These are phyloP conservation scores for Flaveria robusta DNA, from an alignment of 129 eudicot species.

Conservation along the genomic window DNA sequence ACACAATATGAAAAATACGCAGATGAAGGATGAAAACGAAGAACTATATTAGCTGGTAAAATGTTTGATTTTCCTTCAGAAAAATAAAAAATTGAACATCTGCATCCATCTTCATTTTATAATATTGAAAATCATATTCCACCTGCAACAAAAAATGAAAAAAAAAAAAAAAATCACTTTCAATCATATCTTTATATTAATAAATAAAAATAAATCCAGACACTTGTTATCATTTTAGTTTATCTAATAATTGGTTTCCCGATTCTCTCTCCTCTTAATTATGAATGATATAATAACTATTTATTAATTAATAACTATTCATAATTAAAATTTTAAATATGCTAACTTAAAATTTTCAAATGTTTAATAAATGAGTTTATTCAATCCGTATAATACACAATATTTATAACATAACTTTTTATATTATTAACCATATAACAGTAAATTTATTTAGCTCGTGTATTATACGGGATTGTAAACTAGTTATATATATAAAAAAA, in stretches of 20 bases:
- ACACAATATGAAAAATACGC: neutral
- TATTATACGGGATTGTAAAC: too few relatives aligned
- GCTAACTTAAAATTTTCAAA: too few relatives aligned
- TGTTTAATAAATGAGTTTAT: too few relatives aligned
- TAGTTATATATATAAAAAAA: too few relatives aligned
- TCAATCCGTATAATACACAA: too few relatives aligned
- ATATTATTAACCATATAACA: too few relatives aligned
- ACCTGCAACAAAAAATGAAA: conserved; percentile 50
- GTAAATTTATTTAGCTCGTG: too few relatives aligned
- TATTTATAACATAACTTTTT: too few relatives aligned
- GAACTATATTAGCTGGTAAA: conserved; percentile 77
- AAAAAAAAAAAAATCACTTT: neutral
- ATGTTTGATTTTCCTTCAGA: conserved; percentile 87
- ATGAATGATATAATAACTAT: too few relatives aligned
- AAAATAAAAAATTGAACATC: conserved; percentile 76
- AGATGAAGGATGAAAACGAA: conserved; percentile 66
- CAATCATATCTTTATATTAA: neutral
- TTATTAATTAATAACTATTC: too few relatives aligned
- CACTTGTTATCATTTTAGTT: conserved; percentile 68
- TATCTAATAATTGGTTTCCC: conserved; percentile 55
- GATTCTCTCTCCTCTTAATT: too few relatives aligned
- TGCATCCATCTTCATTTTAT: conserved; percentile 91
- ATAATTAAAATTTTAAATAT: too few relatives aligned
- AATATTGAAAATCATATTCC: conserved; percentile 76
- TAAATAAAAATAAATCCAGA: neutral